These are phyloP conservation scores for Pythium graminicola DNA, from an alignment of 352 stramenopile species.

Conservation along the genomic window DNA sequence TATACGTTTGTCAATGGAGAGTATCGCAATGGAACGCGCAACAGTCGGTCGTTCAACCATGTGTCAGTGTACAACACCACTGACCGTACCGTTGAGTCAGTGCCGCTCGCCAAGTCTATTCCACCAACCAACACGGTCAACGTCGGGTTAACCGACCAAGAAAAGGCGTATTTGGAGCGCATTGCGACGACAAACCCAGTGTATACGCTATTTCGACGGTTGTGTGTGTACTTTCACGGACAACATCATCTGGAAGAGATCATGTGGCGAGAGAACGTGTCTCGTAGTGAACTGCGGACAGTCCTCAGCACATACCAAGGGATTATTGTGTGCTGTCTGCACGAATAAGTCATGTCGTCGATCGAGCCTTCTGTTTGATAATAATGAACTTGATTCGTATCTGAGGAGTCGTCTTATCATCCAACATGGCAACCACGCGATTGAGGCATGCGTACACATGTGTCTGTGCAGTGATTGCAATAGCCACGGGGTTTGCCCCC, in stretches of 20 bases:
- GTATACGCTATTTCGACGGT: conserved; percentile 72
- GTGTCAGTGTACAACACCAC: conserved; percentile 4
- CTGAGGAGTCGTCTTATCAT: too few species aligned
- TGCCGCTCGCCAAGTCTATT: conserved; percentile 4
- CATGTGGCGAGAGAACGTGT: conserved; percentile 86
- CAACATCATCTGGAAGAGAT: conserved; percentile 86
- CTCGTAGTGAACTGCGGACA: conserved; percentile 65
- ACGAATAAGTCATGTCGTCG: conserved; percentile 59
- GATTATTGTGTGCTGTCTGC: conserved; percentile 75
- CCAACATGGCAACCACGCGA: too few species aligned
- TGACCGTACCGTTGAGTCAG: neutral
- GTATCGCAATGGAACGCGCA: conserved; percentile 1
- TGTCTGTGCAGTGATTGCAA: too few species aligned
- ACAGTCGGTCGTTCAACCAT: conserved; percentile 8
- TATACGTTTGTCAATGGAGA: conserved; percentile 13
- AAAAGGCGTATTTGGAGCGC: conserved; percentile 71
- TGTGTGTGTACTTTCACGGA: conserved; percentile 83
- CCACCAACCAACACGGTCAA: conserved; percentile 23
- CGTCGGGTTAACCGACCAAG: conserved; percentile 49
- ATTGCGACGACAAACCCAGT: conserved; percentile 76
- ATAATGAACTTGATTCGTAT: too few species aligned
- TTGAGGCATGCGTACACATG: too few species aligned
- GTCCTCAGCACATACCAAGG: conserved; percentile 83
- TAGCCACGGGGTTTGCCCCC: too few species aligned
- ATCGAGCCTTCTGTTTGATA: too few species aligned